Percentiles rank a stretch among this genome's conserved stretches.
Conservation (phyloP, 176 grass and related monocot genomes). For the Poa annua region DNA sequence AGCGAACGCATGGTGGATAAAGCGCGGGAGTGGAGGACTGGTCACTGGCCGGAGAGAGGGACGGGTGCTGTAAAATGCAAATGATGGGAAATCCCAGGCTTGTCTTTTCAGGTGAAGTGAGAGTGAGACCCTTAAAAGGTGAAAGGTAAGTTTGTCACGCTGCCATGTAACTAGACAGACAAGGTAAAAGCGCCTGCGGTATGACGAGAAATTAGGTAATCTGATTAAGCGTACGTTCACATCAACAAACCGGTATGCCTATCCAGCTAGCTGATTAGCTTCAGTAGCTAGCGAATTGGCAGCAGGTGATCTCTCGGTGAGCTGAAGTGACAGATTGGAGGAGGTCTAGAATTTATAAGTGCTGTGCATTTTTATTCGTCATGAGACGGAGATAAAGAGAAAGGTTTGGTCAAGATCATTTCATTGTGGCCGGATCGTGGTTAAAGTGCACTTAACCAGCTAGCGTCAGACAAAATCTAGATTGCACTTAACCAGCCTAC, state of each 20-base stretch:
- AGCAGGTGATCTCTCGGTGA: slow-evolving; percentile 4
- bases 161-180: slow-evolving; percentile 13
- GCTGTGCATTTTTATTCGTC: slow-evolving; percentile 28
- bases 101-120: slow-evolving; percentile 41
- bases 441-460: not conserved
- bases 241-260: slow-evolving; percentile 63
- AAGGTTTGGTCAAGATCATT: slow-evolving; percentile 17
- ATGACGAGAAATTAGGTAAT: slow-evolving; percentile 55
- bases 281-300: slow-evolving; percentile 2
- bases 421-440: not conserved
- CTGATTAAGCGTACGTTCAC: slow-evolving; percentile 36
- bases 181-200: slow-evolving; percentile 38
- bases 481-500: slow-evolving; percentile 34
- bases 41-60: slow-evolving; percentile 22
- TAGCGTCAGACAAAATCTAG: slow-evolving; percentile 31
- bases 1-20: not conserved
- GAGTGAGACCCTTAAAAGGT: not conserved
- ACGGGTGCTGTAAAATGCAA: slow-evolving; percentile 40
- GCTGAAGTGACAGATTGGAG: slow-evolving; percentile 6
- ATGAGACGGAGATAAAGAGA: slow-evolving; percentile 23
- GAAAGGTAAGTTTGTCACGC: not conserved
- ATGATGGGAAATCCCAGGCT: slow-evolving; percentile 40
- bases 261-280: not conserved
- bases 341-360: slow-evolving; percentile 12
- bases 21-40: not conserved